Evolutionary conservation across 768 basidiomycete genomes (phyloP).

Genomic region (Lanmaoa pseudosensibilis): DNA sequence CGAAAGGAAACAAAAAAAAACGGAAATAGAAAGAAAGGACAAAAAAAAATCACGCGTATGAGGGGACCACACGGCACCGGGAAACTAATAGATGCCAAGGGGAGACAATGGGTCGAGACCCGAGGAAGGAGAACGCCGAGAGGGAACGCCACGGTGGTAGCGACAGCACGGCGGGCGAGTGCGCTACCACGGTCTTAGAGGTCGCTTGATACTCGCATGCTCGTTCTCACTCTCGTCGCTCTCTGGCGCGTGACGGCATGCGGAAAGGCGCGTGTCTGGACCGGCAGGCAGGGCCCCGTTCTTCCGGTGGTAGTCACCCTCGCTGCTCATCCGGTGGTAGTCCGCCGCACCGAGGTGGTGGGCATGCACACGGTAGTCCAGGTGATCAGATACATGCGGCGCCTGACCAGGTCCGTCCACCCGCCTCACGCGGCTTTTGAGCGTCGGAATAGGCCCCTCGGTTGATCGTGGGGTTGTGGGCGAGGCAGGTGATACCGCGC

Average conservation of each 20-base stretch:
- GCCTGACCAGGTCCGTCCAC: slow-evolving; percentile 12
- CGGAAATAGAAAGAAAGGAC: neutral
- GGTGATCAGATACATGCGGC: slow-evolving; percentile 10
- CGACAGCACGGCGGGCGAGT: neutral
- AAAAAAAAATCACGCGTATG: neutral
- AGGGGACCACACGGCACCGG: neutral
- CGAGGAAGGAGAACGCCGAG: neutral
- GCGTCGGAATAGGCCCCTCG: slow-evolving; percentile 16
- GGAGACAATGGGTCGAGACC: neutral
- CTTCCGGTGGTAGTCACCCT: slow-evolving; percentile 14
- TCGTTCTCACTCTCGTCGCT: slow-evolving; percentile 42
- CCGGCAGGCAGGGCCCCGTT: slow-evolving; percentile 18
- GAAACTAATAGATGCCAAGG: neutral
- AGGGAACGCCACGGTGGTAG: neutral
- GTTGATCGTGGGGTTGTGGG: slow-evolving; percentile 55
- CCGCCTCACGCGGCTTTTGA: slow-evolving; percentile 13
- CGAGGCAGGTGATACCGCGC: slow-evolving; percentile 49
- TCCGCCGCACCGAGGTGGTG: slow-evolving; percentile 9
- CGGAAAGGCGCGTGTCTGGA: slow-evolving; percentile 24
- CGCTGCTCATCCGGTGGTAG: slow-evolving; percentile 10
- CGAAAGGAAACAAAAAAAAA: neutral
- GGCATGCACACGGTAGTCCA: slow-evolving; percentile 15
- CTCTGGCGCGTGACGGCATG: slow-evolving; percentile 28
- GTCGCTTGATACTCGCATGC: slow-evolving; percentile 30
- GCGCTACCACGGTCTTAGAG: slow-evolving; percentile 48